These are phyloP conservation scores for Camellia japonica DNA, from an alignment of 148 eudicot species.

Conservation along the genomic window DNA sequence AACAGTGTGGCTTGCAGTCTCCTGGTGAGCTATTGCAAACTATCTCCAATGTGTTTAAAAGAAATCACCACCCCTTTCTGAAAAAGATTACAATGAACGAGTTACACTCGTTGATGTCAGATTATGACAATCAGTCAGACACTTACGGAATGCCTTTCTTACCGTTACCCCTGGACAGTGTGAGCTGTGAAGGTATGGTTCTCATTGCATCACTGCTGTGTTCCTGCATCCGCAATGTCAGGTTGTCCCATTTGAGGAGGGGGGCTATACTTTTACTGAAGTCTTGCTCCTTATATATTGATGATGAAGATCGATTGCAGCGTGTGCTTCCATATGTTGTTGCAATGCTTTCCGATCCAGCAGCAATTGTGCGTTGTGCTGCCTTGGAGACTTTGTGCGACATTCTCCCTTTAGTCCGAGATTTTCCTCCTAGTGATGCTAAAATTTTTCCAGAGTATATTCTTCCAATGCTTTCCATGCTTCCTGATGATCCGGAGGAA, in stretches of 20 bases:
- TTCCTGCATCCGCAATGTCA: slow-evolving; percentile 86
- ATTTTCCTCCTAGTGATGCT: slow-evolving; percentile 97
- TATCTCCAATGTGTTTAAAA: slow-evolving; percentile 64
- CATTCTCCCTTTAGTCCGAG: slow-evolving; percentile 85
- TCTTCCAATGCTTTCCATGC: slow-evolving; percentile 93
- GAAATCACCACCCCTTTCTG: slow-evolving; percentile 76
- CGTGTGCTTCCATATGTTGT: slow-evolving; percentile 88
- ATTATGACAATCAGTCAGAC: slow-evolving; percentile 84
- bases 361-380: slow-evolving; percentile 95
- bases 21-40: slow-evolving; percentile 71
- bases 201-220: slow-evolving; percentile 92
- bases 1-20: slow-evolving; percentile 43
- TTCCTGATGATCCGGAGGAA: slow-evolving; percentile 98
- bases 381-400: slow-evolving; percentile 93
- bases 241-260: slow-evolving; percentile 82
- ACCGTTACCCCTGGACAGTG: slow-evolving; percentile 63
- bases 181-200: slow-evolving; percentile 93
- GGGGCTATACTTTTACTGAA: slow-evolving; percentile 77
- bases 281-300: slow-evolving; percentile 81
- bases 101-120: slow-evolving; percentile 64
- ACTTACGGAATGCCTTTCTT: slow-evolving; percentile 82
- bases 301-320: slow-evolving; percentile 92
- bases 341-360: slow-evolving; percentile 80
- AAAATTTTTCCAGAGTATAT: slow-evolving; percentile 96
- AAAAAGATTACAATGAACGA: slow-evolving; percentile 69